These are phyloP conservation scores for Colletotrichum melonis DNA, from an alignment of 2,329 filamentous ascomycete species.

Conservation along the genomic window DNA sequence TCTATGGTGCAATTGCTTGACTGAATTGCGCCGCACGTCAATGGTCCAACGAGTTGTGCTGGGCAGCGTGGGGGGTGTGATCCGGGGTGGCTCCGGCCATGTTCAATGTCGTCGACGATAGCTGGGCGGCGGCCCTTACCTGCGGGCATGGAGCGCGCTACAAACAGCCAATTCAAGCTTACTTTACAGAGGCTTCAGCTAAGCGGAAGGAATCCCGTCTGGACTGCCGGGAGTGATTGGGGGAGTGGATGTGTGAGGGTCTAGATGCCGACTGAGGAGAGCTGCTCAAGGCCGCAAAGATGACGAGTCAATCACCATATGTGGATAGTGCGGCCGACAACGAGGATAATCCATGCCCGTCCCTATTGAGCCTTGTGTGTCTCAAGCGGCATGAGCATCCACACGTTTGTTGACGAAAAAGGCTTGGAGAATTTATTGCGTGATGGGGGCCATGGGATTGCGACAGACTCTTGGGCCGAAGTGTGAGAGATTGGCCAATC, in stretches of 20 bases:
- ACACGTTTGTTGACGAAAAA: constrained; percentile 6
- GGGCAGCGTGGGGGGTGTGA: constrained; percentile 16
- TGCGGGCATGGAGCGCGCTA: background rate
- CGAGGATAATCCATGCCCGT: background rate
- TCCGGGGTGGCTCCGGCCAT: constrained; percentile 15
- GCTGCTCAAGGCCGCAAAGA: background rate
- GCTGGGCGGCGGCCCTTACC: background rate
- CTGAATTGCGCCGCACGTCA: constrained; percentile 22
- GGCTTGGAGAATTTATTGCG: constrained; percentile 29
- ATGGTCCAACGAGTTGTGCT: constrained; percentile 7
- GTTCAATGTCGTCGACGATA: background rate
- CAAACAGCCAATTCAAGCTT: background rate
- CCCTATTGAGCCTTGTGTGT: background rate
- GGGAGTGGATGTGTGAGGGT: background rate
- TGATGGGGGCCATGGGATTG: constrained; percentile 36
- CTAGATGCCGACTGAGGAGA: background rate
- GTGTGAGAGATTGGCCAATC: constrained; percentile 13
- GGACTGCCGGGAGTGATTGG: background rate
- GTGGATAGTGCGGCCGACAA: background rate
- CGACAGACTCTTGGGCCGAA: constrained; percentile 22
- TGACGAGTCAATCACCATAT: constrained; percentile 12
- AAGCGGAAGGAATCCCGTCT: constrained; percentile 20
- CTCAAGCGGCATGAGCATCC: background rate
- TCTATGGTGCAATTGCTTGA: constrained; percentile 36
- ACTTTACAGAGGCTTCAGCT: background rate